A percentile compares a stretch with the other conserved stretches of the same genome.
phyloP scores from a whole-genome alignment of 805 yeast species.

The Candida silvatica region DNA sequence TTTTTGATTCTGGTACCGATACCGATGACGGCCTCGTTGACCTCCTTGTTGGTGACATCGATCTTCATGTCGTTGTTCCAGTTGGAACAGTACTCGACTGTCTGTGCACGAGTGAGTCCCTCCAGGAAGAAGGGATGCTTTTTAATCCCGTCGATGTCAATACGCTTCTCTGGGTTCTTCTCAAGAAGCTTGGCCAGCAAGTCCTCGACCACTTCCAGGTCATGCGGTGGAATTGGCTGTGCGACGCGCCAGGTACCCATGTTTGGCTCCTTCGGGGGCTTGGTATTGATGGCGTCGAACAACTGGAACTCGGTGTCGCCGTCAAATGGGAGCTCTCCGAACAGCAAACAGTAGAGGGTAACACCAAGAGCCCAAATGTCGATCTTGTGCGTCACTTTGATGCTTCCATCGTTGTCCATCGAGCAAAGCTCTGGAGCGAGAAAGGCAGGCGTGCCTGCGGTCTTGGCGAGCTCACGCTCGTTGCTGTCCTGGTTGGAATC shows the following conservation, averaged over 20 bases:
- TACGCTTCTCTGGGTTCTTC: conserved; percentile 63
- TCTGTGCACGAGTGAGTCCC: conserved; percentile 20
- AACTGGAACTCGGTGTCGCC: conserved; percentile 82
- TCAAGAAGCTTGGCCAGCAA: conserved; percentile 51
- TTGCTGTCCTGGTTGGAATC: conserved; percentile 47
- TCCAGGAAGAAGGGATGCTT: conserved; percentile 54
- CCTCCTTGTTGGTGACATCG: conserved; percentile 57
- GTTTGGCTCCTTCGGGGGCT: conserved; percentile 50
- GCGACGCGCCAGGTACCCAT: conserved; percentile 21
- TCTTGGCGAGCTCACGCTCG: conserved; percentile 83
- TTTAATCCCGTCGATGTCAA: conserved; percentile 65
- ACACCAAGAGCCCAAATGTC: conserved; percentile 99
- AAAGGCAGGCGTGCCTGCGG: conserved; percentile 97
- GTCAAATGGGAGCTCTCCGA: conserved; percentile 84
- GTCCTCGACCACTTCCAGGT: conserved; percentile 40
- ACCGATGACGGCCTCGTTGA: conserved; percentile 75
- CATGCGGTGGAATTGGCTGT: conserved; percentile 12
- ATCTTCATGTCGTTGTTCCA: conserved; percentile 33
- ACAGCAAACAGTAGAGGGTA: conserved; percentile 77
- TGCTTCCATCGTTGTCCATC: conserved; percentile 35
- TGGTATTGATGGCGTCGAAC: conserved; percentile 70
- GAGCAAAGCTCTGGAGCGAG: conserved; percentile 89
- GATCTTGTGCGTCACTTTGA: conserved; percentile 67
- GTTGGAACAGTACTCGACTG: conserved; percentile 19
- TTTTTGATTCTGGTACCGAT: conserved; percentile 57